These are phyloP conservation scores for Mycosarcoma mackinlayi DNA, from an alignment of 1,284 basidiomycete genomes.

Conservation along the genomic window DNA sequence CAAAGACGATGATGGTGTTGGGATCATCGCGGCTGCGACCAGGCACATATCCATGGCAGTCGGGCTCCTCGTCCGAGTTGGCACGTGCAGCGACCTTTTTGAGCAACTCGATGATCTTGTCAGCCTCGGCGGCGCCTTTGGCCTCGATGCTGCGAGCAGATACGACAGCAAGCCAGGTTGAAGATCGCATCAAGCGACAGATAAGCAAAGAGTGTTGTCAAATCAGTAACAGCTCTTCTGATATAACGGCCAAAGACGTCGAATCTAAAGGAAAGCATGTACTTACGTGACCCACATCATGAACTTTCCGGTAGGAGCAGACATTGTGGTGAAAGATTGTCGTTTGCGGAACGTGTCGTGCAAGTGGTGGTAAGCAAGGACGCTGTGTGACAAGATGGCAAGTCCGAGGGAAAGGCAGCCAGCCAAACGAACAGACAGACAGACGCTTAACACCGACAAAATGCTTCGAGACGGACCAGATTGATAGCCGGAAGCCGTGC, in stretches of 20 bases:
- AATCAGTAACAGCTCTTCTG: too few relatives aligned
- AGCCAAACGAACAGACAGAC: background rate
- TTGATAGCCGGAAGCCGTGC: slow-evolving; percentile 13
- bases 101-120: slow-evolving; percentile 40
- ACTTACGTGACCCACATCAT: slow-evolving; percentile 46
- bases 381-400: background rate
- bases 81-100: slow-evolving; percentile 39
- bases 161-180: too few relatives aligned
- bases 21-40: slow-evolving; percentile 44
- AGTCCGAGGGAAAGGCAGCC: too few relatives aligned
- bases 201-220: too few relatives aligned
- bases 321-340: slow-evolving; percentile 6
- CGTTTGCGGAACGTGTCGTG: background rate
- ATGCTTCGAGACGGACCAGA: background rate
- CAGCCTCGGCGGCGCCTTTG: slow-evolving; percentile 43
- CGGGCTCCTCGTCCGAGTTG: slow-evolving; percentile 48
- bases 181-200: background rate
- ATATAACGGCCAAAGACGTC: too few relatives aligned
- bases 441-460: background rate
- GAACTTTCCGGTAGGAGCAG: slow-evolving; percentile 45
- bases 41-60: slow-evolving; percentile 38
- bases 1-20: slow-evolving; percentile 44
- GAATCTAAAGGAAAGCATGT: background rate
- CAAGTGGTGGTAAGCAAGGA: background rate
- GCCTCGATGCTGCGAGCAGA: slow-evolving; percentile 30